Base-by-base conservation (phyloP, 768 basidiomycete species). In the Gelatoporia subvermispora region DNA sequence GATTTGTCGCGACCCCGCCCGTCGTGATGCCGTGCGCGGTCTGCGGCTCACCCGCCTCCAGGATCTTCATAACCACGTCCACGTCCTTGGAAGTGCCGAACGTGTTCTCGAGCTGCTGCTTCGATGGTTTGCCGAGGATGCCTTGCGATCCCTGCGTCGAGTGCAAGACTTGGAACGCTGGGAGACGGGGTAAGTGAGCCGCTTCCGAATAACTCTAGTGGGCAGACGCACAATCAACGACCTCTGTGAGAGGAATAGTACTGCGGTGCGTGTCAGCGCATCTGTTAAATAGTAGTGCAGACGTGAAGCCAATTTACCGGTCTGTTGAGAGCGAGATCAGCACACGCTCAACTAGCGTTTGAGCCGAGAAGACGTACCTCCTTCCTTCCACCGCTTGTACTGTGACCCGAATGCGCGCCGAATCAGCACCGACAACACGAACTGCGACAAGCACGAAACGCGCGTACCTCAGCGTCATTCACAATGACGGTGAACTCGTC, bases 331-430 rank as follows among this genome's bases (percentile, higher is more conserved):
- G 21, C 46, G 9, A 17, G 28, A 23, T 58, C 39, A 63, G 56
- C 43, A 38, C 39, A n/a, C 10, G 25, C 2, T 31, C 23, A 48
- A n/a, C 41, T 16, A 22, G 35, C 23, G 49, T 65, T 36, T 18
- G 40, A 52, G 41, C 43, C 50, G 17, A 41, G 21, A 42, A 31
- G 3, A 60, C 78, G 70, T 53, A 89, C 89, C 88, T 76, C 86
- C 88, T 9, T 69, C 75, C 65, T 81, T 85, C 86, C 86, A 92
- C 65, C 81, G 85, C 71, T 80, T 79, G 66, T 69, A 87, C 88
- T 89, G 54, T 7, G 41, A 48, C 22, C 24, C n/a, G 25, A 21
- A 16, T 17, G n/a, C 23, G 21, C 5, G 16, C 1, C 17, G 2
- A 1, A 25, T 52, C 16, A 50, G 43, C 39, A 35, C 22, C 23